Evolutionary conservation across 768 basidiomycete genomes (phyloP), one percentile per base, ranked within the genome.

Genomic region (Pluteus cervinus): DNA sequence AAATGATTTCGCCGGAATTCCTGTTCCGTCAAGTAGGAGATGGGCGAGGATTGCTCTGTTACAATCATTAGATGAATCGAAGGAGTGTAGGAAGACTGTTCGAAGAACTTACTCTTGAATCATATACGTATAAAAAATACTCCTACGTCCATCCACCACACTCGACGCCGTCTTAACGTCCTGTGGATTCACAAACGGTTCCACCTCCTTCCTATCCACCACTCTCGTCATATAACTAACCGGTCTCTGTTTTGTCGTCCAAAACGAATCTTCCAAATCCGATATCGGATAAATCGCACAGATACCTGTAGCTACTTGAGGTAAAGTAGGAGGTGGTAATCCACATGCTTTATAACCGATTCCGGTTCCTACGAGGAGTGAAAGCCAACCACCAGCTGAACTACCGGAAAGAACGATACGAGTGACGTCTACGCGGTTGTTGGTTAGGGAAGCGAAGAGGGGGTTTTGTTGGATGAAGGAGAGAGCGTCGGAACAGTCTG

Each of bases 351-450:
- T 48, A 38, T 52, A 63, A 1, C 63, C 65, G 7, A 66, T 60
- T 1, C 63, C 63, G 4, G 55, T 59, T 0, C 64, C 64, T 2
- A 47, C 39, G 4, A 66, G 49, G 1, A 66, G 47, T 9, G 59
- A 45, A 4, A 66, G 52, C 61, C 61, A 66, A 0, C 65, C 65
- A 2, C 65, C 65, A 1, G 65, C 65, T 2, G 63, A 65, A 33
- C 61, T 61, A 4, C 65, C 65, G 40, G 58, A 61, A 12, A 63
- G 24, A 21, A 65, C 45, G 9, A 66, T 38, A 22, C 54, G 55
- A 22, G 55, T 43, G 0, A 47, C 11, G 40, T 65, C 57, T 12
- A 60, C 58, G 9, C 59, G 48, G 18, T 50, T 41, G 9, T 42
- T 38, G 2, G 62, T 63, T 3, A 53, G 56, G 2, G 24, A 33